Evolutionary conservation across 371 early-diverging fungal genomes (phyloP), one percentile per base, ranked within the genome.

Genomic region (Rhizopus sp.): DNA sequence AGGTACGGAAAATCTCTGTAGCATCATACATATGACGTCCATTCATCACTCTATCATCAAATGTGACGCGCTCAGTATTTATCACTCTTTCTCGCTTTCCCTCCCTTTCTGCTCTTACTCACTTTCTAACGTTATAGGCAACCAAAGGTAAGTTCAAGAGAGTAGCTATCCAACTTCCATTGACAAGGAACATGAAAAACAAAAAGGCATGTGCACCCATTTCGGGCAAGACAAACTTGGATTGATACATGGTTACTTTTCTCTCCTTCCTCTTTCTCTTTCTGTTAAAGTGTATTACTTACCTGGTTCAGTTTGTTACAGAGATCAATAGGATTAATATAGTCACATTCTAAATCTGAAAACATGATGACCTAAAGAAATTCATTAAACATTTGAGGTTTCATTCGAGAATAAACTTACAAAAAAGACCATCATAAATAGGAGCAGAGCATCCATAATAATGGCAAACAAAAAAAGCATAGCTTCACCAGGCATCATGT

Each of bases 301-400:
- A 93, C 95, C 85, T 90, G 93, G 73, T 98, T 98, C 59, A 98
- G 81, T 68, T 89, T 93, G 77, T 90, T 92, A 81, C 95, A 95
- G 50, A 96, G 86, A 74, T 98, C 98, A 69, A 98, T 98, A 7
- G 98, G 98, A 74, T 98, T 98, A 77, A 98, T 94, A 78, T 96
- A 98, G 66, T 98, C 98, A 80, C 93, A 92, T 82, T 95, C 94
- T 62, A 93, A 82, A 75, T 93, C 94, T 30, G 93, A 93, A 67
- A 93, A 92, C 90, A 91, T 89, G 64, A 93, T 93, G 59, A 93
- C 91, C 93, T 93, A 78, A 63, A 34, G 42, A 38, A 60, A 42
- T 41, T 53, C n/a, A 37, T 15, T 39, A 46, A 29, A 40, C 30
- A 57, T 7, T 51, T 44, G 37, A 16, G 17, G n/a, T 2, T 6